Base-by-base conservation (phyloP, 1,284 basidiomycete genomes). In the Leccinum subrobustum region DNA sequence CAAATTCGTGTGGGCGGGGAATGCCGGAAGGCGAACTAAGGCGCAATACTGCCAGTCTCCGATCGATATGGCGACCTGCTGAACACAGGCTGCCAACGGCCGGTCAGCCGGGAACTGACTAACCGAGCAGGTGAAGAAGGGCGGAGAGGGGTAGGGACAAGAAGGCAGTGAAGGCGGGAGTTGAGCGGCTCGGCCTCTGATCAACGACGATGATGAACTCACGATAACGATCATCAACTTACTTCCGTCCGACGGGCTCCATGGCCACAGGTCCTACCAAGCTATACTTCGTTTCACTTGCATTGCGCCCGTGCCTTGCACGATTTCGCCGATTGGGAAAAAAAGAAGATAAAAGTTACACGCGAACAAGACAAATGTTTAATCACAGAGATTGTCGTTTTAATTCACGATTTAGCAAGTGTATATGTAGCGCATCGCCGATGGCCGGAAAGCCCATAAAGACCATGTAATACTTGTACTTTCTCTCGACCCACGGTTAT, bases 141-240 rank as follows among this genome's bases (percentile, higher is more conserved):
- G 14, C 20, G 33, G 33, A 12, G 6, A 14, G 33, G 48, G 48
- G 48, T 25, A 50, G 25, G 25, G 12, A 14, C 20, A 50, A 50
- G 16, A 27, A 27, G 48, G 44, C 44, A 20, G 20, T 53, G 57
- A 62, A 14, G 14, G 48, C 42, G 63, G 67, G n/a, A 29, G 51
- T 66, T 62, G 56, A 42, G 42, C 35, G 65, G 65, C 57, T 53
- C 39, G 58, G 57, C 1, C 23, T 39, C 56, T 6, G 39, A 37
- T 18, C 16, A 50, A 50, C 23, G 12, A 5, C 16, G 25, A n/a
- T 6, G 48, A 51, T 51, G 44, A 47, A 47, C 44, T n/a, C 8
- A 23, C 14, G 58, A 66, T 65, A 64, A 64, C 52, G 66, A 64
- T 58, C 52, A 59, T 63, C 52, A 18, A 23, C 18, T 3, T 23